Base-by-base conservation (phyloP, 106 monocot genomes). In the Acorus calamus region DNA sequence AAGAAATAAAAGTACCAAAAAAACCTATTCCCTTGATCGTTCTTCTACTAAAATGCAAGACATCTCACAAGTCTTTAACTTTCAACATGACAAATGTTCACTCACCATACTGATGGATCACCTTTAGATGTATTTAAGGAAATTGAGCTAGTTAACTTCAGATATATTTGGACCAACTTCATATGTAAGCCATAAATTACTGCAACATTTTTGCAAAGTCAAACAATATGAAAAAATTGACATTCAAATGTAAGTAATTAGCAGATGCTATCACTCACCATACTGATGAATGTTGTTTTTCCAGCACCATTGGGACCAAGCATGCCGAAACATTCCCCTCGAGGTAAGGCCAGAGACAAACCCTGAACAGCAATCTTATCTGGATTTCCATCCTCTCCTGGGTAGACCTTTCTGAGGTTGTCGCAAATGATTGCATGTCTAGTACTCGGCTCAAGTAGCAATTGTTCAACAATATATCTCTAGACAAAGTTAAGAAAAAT, bases 271-370 rank as follows among this genome's bases (percentile, higher is more conserved):
- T 60, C 13, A 49, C 62, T 56, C 3, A 89, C 93, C 93, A 89
- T 94, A 61, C 79, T 80, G 62, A 94, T 86, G 47, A 94, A 86
- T 8, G 93, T 73, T 9, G 89, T 86, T 63, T 94, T 94, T 50
- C 93, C 93, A 55, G 93, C 89, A 42, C 93, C 93, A 67, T 94
- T 94, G 47, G 93, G 92, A 5, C 93, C 93, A 51, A 94, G 86
- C 73, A 94, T 75, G 9, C 93, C 89, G n/a, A 94, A 89, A 62
- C 93, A 94, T 69, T 94, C 83, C 4, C 93, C 93, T 42, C 62
- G 60, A n/a, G 74, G 83, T 6, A 94, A 14, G 58, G 93, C 93
- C 57, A 94, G 76, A 60, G 93, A 89, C 53, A 94, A 49, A 13
- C 89, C 86, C 63, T 51, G 72, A 55, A 94, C 93, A 55, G 93